Evolutionary conservation across 1,284 basidiomycete genomes (phyloP).

Genomic region (Sanguinoderma infundibulare): DNA sequence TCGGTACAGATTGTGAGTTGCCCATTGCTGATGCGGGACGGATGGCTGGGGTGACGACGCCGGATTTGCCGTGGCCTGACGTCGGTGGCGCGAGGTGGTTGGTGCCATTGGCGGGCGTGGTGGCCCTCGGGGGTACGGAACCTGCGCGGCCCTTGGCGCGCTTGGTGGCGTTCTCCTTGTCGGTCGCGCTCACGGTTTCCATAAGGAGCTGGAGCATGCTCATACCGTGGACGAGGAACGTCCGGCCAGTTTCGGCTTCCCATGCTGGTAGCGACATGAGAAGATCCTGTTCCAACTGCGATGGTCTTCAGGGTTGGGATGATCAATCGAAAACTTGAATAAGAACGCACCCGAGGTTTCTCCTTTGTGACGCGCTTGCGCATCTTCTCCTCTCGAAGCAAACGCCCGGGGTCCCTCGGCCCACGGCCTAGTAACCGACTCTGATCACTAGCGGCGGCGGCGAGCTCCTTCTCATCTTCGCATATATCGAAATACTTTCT

Average conservation of each 20-base stretch:
- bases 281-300: conserved; percentile 88
- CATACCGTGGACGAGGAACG: conserved; percentile 88
- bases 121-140: conserved; percentile 61
- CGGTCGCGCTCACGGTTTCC: conserved; percentile 63
- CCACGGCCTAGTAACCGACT: conserved; percentile 78
- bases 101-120: conserved; percentile 54
- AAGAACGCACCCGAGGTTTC: conserved; percentile 84
- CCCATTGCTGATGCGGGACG: conserved; percentile 51
- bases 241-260: conserved; percentile 80
- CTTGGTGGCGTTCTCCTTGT: conserved; percentile 76
- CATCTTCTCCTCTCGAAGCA: conserved; percentile 97
- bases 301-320: conserved; percentile 1
- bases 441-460: conserved; percentile 80
- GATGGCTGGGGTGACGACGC: conserved; percentile 62
- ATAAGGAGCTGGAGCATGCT: conserved; percentile 83
- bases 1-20: conserved; percentile 47
- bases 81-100: conserved; percentile 38
- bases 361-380: conserved; percentile 93
- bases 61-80: conserved; percentile 35
- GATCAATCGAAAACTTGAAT: neutral
- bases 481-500: conserved; percentile 93
- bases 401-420: conserved; percentile 74
- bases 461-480: conserved; percentile 88
- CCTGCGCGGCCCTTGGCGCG: conserved; percentile 48
- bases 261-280: conserved; percentile 81